Evolutionary conservation across 2,329 filamentous ascomycete genomes (phyloP).

Genomic region (Neophaeococcomyces mojaviensis): DNA sequence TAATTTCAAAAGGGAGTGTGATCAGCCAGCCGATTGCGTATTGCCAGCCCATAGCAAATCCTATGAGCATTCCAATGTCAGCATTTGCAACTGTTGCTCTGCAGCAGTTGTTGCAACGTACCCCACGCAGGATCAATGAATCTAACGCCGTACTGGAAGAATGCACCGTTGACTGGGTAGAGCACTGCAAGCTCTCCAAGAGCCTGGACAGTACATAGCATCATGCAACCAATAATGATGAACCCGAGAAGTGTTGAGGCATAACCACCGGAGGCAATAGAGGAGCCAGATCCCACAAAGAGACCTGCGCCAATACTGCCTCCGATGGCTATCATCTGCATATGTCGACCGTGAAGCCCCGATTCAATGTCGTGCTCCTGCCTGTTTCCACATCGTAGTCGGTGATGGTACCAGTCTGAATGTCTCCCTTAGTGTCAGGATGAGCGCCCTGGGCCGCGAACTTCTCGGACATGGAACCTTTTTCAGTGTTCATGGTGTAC

Average conservation of each 20-base stretch:
- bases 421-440: too few species aligned
- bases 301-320: constrained; percentile 32
- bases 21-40: constrained; percentile 85
- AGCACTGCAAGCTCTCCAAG: constrained; percentile 84
- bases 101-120: too few species aligned
- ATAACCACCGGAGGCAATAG: constrained; percentile 31
- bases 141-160: constrained; percentile 81
- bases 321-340: constrained; percentile 21
- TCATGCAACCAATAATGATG: constrained; percentile 70
- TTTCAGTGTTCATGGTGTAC: neutral
- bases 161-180: constrained; percentile 85
- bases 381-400: constrained; percentile 9
- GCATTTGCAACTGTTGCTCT: neutral
- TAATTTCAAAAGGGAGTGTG: constrained; percentile 75
- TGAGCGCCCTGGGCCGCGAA: too few species aligned
- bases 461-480: neutral
- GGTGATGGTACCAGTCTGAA: too few species aligned
- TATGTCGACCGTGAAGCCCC: constrained; percentile 10
- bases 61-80: neutral
- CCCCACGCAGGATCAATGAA: constrained; percentile 92
- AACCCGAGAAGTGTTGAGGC: constrained; percentile 66
- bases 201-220: constrained; percentile 86
- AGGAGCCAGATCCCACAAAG: constrained; percentile 33
- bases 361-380: constrained; percentile 10
- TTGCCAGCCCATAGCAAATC: constrained; percentile 94